A percentile compares a stretch with the other conserved stretches of the same genome.
These are phyloP conservation scores for Colletotrichum orchidophilum DNA, from an alignment of 2,329 filamentous ascomycete species.

Conservation along the genomic window DNA sequence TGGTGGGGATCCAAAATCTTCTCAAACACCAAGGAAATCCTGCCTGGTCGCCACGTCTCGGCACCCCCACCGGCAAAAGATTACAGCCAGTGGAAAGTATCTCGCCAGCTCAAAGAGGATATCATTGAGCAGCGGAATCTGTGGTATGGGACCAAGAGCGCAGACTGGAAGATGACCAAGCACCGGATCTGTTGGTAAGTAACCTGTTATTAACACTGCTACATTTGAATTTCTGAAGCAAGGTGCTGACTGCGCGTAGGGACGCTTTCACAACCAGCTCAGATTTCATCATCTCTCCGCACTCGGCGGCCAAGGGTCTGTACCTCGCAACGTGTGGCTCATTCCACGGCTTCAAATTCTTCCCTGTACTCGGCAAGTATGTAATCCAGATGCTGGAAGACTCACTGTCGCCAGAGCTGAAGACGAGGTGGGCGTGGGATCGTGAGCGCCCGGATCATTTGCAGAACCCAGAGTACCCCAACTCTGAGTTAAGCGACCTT, in stretches of 20 bases:
- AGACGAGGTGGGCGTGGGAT: constrained; percentile 66
- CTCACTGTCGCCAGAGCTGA: constrained; percentile 52
- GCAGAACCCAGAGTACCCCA: constrained; percentile 65
- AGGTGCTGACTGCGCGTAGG: constrained; percentile 50
- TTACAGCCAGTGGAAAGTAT: constrained; percentile 71
- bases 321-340: constrained; percentile 72
- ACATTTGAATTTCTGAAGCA: not conserved
- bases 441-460: constrained; percentile 63
- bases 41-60: constrained; percentile 64
- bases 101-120: constrained; percentile 64
- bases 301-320: constrained; percentile 59
- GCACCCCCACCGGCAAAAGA: constrained; percentile 64
- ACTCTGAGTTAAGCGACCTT: constrained; percentile 65
- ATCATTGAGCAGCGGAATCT: constrained; percentile 64
- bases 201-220: not conserved
- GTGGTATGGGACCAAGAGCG: constrained; percentile 67
- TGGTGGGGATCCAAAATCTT: constrained; percentile 72
- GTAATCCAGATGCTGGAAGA: constrained; percentile 64
- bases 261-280: constrained; percentile 70
- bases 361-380: constrained; percentile 72
- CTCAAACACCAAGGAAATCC: constrained; percentile 61
- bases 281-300: constrained; percentile 71
- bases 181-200: constrained; percentile 74
- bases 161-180: constrained; percentile 66
- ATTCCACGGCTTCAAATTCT: constrained; percentile 75